Evolutionary conservation across 805 yeast genomes (phyloP).

Genomic region (Yamadazyma nakazawae): DNA sequence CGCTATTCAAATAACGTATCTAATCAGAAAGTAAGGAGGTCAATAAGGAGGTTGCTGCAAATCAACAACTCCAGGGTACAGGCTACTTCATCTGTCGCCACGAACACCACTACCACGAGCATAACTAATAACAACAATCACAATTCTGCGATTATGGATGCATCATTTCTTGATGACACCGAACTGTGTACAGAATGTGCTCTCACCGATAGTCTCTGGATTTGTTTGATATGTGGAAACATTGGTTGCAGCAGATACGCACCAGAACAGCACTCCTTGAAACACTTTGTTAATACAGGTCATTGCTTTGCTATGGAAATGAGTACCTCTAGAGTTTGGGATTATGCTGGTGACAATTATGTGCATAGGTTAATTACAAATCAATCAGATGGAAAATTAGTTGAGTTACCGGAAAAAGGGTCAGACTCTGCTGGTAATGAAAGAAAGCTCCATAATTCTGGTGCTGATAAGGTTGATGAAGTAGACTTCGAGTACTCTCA

Average conservation of each 20-base stretch:
- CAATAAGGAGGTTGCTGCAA: constrained; percentile 31
- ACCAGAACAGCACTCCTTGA: constrained; percentile 78
- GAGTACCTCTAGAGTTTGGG: constrained; percentile 86
- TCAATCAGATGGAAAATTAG: constrained; percentile 85
- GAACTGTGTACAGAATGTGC: constrained; percentile 56
- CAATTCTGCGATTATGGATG: background rate
- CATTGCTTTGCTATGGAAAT: constrained; percentile 93
- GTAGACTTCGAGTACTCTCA: constrained; percentile 78
- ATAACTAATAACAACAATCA: background rate
- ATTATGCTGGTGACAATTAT: constrained; percentile 85
- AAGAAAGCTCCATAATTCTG: constrained; percentile 7
- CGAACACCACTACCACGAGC: background rate
- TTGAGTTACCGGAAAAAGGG: constrained; percentile 56
- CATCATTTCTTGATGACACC: constrained; percentile 10
- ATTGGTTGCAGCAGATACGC: constrained; percentile 87
- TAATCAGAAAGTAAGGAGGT: constrained; percentile 32
- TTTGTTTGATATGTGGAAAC: constrained; percentile 85
- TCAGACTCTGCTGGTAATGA: constrained; percentile 3
- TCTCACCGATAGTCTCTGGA: constrained; percentile 68
- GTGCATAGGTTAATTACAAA: constrained; percentile 84
- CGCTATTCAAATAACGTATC: constrained; percentile 59
- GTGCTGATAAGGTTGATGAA: constrained; percentile 45
- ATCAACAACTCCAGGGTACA: constrained; percentile 6
- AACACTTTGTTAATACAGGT: constrained; percentile 71
- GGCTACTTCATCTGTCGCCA: constrained; percentile 8